Base-by-base conservation (phyloP, 176 grass and related monocot species). In the Cenchrus fungigraminus region DNA sequence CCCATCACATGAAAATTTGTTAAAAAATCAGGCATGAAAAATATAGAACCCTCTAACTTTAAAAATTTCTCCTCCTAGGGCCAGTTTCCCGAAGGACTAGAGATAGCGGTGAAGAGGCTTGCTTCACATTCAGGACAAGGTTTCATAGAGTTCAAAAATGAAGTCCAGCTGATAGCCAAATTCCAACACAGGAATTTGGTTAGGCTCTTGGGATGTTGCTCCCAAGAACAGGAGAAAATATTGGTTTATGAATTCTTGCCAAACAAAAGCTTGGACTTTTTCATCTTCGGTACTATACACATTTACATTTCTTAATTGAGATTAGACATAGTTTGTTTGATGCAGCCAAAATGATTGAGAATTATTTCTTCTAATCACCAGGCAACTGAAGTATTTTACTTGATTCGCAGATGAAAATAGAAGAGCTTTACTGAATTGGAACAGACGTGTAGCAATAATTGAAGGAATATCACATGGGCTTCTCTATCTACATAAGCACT, bases 401-500 rank as follows among this genome's bases (percentile, higher is more conserved):
- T 13, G 0, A 45, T 16, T 9, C 47, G 45, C 67, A 87, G 81
- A 87, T 69, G 54, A 79, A 76, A 54, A 53, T 15, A 84, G 17
- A 49, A 87, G 50, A 80, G 12, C 13, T 40, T n/a, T 87, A 40
- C 13, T 81, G 0, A 76, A 87, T 22, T 91, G 76, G 85, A 61
- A 52, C n/a, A 87, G 37, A 46, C 76, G 81, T 34, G 4, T 79
- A 47, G 15, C 8, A 8, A 88, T 88, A 88, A 84, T 79, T 44
- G 25, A 72, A 65, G 87, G 87, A 88, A 79, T 57, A 73, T 81
- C 80, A 13, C 12, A 84, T 49, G 86, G 86, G 6, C 74, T 79
- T 73, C 86, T 88, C 64, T 88, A 88, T 46, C 74, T 88, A 28
- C 86, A 84, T 72, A 88, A 88, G 49, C 81, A 88, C 74, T 88